Conservation (phyloP, 1,284 basidiomycete genomes). For the Papiliotrema nemorosa region DNA sequence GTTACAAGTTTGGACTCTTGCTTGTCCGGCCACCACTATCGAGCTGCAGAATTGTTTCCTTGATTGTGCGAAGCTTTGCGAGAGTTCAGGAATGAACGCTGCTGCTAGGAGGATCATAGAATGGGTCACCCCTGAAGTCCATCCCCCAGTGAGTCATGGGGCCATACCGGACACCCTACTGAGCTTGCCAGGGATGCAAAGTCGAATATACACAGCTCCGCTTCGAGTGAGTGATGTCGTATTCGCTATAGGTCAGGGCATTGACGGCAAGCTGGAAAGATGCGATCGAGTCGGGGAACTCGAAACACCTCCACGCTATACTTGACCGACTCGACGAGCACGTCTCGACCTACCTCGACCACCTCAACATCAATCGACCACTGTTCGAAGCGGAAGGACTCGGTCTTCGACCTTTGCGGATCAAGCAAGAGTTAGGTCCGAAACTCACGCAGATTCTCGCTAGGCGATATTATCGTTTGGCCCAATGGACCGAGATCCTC, state of each 20-base stretch:
- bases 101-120: conserved; percentile 29
- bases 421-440: neutral
- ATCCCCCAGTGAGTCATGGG: conserved; percentile 25
- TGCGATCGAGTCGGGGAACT: conserved; percentile 5
- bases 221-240: conserved; percentile 28
- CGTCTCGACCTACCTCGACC: conserved; percentile 16
- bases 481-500: conserved; percentile 32
- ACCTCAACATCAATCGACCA: conserved; percentile 14
- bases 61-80: conserved; percentile 40
- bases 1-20: conserved; percentile 38
- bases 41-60: conserved; percentile 36
- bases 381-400: conserved; percentile 19
- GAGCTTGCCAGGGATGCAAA: conserved; percentile 30
- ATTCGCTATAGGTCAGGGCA: conserved; percentile 3
- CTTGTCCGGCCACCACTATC: conserved; percentile 25
- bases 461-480: conserved; percentile 31
- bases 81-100: conserved; percentile 30
- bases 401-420: conserved; percentile 22
- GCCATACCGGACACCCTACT: too few relatives aligned
- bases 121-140: conserved; percentile 17
- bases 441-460: conserved; percentile 17
- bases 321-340: conserved; percentile 23
- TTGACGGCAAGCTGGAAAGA: conserved; percentile 16
- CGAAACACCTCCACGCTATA: conserved; percentile 6
- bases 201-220: conserved; percentile 36